Evolutionary conservation across 2,329 filamentous ascomycete genomes (phyloP).

Genomic region (Zarea fungicola): DNA sequence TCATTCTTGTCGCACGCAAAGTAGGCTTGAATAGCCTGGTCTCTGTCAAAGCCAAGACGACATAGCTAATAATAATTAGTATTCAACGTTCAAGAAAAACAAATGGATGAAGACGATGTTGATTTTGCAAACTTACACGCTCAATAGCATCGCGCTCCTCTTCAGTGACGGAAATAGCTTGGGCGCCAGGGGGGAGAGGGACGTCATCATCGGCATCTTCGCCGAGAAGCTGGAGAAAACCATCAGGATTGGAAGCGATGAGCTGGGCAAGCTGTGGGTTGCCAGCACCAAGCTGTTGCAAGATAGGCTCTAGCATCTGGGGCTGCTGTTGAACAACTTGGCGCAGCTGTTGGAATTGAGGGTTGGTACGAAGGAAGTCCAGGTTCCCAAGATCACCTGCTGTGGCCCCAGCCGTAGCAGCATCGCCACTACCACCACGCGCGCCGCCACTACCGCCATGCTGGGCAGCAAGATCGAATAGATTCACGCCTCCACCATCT

Average conservation of each 20-base stretch:
- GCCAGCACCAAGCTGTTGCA: constrained; percentile 90
- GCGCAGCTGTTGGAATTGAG: constrained; percentile 95
- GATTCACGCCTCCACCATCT: constrained; percentile 69
- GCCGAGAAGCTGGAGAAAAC: constrained; percentile 84
- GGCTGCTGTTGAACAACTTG: constrained; percentile 97
- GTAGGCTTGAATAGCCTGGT: constrained; percentile 94
- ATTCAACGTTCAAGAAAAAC: not conserved
- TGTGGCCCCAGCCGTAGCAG: constrained; percentile 46
- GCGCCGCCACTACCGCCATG: constrained; percentile 45
- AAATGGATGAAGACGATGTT: no score
- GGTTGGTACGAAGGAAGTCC: constrained; percentile 90
- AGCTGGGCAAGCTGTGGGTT: constrained; percentile 92
- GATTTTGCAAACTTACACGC: constrained; percentile 53
- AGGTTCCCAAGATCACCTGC: constrained; percentile 65
- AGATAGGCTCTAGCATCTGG: constrained; percentile 95
- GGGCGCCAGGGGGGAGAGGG: constrained; percentile 78
- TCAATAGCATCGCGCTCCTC: constrained; percentile 97
- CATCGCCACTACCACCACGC: constrained; percentile 37
- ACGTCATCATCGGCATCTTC: constrained; percentile 84
- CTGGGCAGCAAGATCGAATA: constrained; percentile 89
- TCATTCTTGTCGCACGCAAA: constrained; percentile 99
- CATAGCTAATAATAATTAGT: constrained; percentile 57
- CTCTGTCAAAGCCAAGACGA: constrained; percentile 85
- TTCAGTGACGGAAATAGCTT: constrained; percentile 86
- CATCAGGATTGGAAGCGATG: constrained; percentile 86